Evolutionary conservation across 2,329 filamentous ascomycete species (phyloP), one percentile per base, ranked within the genome.

Genomic region (Microcyclospora pomicola): DNA sequence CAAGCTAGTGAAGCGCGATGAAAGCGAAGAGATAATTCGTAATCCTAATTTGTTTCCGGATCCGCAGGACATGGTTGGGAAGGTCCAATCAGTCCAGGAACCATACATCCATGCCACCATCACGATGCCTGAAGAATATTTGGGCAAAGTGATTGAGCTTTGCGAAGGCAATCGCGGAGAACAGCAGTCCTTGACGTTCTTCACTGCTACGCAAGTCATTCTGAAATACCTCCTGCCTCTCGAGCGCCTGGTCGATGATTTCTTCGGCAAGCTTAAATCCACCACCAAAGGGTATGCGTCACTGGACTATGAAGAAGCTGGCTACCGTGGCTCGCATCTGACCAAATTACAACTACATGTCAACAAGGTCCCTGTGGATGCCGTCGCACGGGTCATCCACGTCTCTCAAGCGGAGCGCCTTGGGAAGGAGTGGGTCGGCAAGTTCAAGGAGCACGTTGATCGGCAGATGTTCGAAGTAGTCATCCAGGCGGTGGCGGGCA

Each of bases 391-490:
- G 27, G 77, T 98, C 3, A 75, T 96, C 30, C 91, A 98, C 52
- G 64, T 69, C 29, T 85, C 80, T 10, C 86, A 95, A 59, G 76
- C 80, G 0, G 80, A 88, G 24, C 72, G 83, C 13, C 67, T 95
- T 5, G 91, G 86, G 4, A 72, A 84, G 34, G 70, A 77, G 40
- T 98, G 91, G 91, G 88, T 95, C 5, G 77, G 75, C 31, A 94
- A 93, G 60, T 96, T 98, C 69, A 96, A 94, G 56, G 79, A 95
- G 59, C 88, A 96, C 52, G 88, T 98, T 14, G 83, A 94, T 53
- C 71, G 91, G 13, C 91, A 98, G 60, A 91, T 96, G 78, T 98
- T 94, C 54, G 91, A 98, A 64, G 77, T 98, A 15, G 69, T 96
- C 39, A 96, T 98, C 46, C 91, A 98, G 61, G 88, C 91, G 2